Base-by-base conservation (phyloP, 2,329 filamentous ascomycete species). In the Cytospora mali region DNA sequence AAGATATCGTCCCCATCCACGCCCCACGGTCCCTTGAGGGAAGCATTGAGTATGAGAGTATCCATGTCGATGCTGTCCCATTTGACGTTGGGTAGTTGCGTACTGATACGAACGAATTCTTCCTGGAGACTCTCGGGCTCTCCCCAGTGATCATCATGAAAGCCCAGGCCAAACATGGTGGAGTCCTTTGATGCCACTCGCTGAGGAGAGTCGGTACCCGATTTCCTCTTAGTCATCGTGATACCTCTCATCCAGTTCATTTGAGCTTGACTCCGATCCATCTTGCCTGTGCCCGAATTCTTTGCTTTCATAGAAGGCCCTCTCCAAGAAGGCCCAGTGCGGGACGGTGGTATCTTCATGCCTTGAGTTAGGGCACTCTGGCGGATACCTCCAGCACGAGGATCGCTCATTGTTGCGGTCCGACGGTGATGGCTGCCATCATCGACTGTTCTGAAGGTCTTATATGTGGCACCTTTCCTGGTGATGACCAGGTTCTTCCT, bases 401-500 rank as follows among this genome's bases (percentile, higher is more conserved):
- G 79, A 65, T 86, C 85, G 64, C 83, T 88, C 81, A 88, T 88
- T 0, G 85, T 88, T 1, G 84, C 80, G 48, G 76, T 77, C 68
- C 83, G 83, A 65, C 85, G 85, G 62, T 89, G 86, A 27, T 81
- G 80, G 46, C 80, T 74, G 54, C 78, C 79, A 61, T 85, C 84
- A 59, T 90, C 88, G 23, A 90, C 81, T 48, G 92, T 87, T 52
- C 91, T 87, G 70, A 94, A 97, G 0, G 91, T 94, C 73, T 90
- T 91, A 78, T 97, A 97, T 2, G 83, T 79, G 6, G 93, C 92
- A 13, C 93, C 93, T 73, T 88, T 88, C n/a, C 93, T 86, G 14
- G 93, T 97, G 49, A 93, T 78, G 58, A 85, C 88, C 11, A 93
- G 77, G 31, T 84, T 87, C 46, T 86, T 86, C 7, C 82, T 82